These are phyloP conservation scores for Chenopodium formosanum DNA, from an alignment of 148 eudicot species.

Conservation along the genomic window DNA sequence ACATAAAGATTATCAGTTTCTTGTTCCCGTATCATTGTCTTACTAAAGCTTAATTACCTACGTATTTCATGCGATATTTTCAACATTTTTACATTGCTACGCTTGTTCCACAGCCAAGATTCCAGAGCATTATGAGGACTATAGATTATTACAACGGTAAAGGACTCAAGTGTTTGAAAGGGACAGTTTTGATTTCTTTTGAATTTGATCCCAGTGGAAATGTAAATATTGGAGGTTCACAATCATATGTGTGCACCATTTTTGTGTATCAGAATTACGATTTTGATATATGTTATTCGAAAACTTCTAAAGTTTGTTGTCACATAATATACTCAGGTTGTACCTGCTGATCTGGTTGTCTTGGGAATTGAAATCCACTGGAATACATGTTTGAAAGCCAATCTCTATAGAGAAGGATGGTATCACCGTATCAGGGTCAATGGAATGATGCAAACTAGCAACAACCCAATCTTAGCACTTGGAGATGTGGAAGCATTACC, in stretches of 20 bases:
- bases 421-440: constrained; percentile 60
- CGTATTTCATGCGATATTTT: constrained; percentile 6
- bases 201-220: constrained; percentile 67
- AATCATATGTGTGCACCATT: background rate
- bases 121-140: constrained; percentile 66
- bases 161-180: constrained; percentile 86
- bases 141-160: constrained; percentile 59
- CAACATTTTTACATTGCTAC: constrained; percentile 65
- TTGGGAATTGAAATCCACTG: constrained; percentile 97
- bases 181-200: constrained; percentile 87
- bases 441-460: constrained; percentile 72
- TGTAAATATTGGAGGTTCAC: constrained; percentile 38
- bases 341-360: constrained; percentile 89
- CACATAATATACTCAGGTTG: constrained; percentile 47
- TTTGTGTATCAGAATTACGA: background rate
- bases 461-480: constrained; percentile 73
- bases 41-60: background rate
- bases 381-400: constrained; percentile 94
- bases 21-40: constrained; percentile 8
- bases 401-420: constrained; percentile 89
- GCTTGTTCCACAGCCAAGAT: constrained; percentile 87
- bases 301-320: constrained; percentile 4
- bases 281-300: background rate
- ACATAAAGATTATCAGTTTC: background rate
- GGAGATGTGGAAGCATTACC: constrained; percentile 95